Percentiles rank a stretch among this genome's conserved stretches.
These are phyloP conservation scores for Rutstroemia sp. DNA, from an alignment of 2,329 filamentous ascomycete genomes.

Conservation along the genomic window DNA sequence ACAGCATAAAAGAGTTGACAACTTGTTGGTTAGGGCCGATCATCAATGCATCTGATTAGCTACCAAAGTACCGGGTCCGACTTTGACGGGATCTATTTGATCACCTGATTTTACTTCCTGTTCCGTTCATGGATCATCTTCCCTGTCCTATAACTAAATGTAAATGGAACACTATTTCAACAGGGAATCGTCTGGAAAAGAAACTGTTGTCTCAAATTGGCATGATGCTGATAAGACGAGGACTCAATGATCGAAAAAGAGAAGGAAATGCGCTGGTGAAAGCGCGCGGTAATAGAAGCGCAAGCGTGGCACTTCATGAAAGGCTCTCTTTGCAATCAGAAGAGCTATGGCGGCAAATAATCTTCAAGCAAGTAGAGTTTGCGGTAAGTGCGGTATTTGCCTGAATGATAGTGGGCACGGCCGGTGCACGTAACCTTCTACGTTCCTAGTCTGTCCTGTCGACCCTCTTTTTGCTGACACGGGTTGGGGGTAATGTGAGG, in stretches of 20 bases:
- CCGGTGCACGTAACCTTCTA: neutral
- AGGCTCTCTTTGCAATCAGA: neutral
- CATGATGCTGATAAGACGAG: neutral
- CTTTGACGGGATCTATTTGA: no score
- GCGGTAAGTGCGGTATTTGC: neutral
- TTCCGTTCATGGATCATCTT: no score
- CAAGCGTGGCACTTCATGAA: neutral
- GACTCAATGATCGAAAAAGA: neutral
- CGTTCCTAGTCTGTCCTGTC: no score
- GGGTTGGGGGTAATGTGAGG: neutral
- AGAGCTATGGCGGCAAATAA: neutral
- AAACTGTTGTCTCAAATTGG: neutral
- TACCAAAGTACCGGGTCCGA: no score
- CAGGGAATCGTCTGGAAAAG: neutral
- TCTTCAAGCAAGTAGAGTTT: constrained; percentile 4
- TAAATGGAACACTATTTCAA: neutral
- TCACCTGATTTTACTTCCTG: no score
- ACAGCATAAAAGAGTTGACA: neutral
- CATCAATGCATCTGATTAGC: neutral
- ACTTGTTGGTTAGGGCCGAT: neutral
- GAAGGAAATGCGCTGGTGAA: neutral
- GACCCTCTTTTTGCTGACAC: neutral
- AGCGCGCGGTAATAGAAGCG: constrained; percentile 6
- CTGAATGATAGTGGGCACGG: neutral
- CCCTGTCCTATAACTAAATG: no score